Evolutionary conservation across 208 protist species (phyloP), one percentile per base, ranked within the genome.

Genomic region (Acanthamoeba healyi): DNA sequence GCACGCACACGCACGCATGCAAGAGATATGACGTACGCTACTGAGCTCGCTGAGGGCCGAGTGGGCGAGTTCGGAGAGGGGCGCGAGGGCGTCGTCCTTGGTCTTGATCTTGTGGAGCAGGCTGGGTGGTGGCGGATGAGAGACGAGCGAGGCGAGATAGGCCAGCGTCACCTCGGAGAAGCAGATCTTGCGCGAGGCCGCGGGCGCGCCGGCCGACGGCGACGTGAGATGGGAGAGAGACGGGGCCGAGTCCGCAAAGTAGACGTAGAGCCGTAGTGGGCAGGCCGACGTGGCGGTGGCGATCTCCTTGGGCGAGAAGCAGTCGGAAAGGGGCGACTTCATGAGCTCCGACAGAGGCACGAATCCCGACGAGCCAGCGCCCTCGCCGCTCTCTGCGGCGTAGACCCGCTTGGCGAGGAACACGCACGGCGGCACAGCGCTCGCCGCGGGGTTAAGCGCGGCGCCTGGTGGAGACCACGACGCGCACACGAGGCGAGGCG

Each of bases 131-230:
- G 65, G 65, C n/a, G 65, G 65, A 19, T 74, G 65, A 10, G 65
- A 0, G n/a, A 74, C 65, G 2, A 74, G 65, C 65, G 65, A 74
- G 36, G 65, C 65, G 15, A 74, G 65, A 19, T 74, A 74, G 65
- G 65, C 65, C 65, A 74, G 65, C 14, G 65, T 74, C 29, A 34
- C 29, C 65, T 74, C 65, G 9, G 65, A 74, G 36, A 74, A 74
- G 65, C 65, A 74, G 65, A 74, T 74, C 65, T 74, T 74, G 65
- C 65, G 65, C 65, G 65, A 74, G n/a, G 65, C 65, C n/a, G 65
- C 65, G 0, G 65, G 65, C n/a, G 65, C 65, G 36, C 65, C 65
- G 36, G 65, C 65, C n/a, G 65, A 74, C 19, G 65, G 65, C 34
- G 65, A 32, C 24, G 65, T 74, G 10, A 74, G 65, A 32, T 74